phyloP scores from a whole-genome alignment of 2,329 filamentous ascomycete genomes.

The Mollisiaceae sp. region DNA sequence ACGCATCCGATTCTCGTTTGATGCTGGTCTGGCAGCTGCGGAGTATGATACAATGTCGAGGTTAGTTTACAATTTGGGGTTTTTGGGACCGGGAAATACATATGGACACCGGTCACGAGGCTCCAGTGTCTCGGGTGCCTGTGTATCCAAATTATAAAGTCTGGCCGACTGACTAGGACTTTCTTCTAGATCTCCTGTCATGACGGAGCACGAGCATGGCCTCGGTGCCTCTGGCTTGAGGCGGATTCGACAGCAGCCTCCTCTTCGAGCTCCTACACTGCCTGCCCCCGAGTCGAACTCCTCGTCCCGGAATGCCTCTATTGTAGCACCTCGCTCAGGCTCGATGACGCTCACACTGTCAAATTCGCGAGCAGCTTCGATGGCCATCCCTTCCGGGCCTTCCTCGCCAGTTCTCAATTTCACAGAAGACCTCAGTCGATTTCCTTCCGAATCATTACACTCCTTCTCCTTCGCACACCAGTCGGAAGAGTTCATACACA shows the following conservation, averaged over 20 bases:
- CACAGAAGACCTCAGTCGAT: conserved; percentile 87
- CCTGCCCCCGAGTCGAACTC: conserved; percentile 61
- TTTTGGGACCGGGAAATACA: not conserved
- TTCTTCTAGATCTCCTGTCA: conserved; percentile 72
- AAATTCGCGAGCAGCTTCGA: conserved; percentile 44
- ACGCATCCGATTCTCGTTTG: conserved; percentile 76
- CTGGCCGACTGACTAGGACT: conserved; percentile 35
- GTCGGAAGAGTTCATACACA: conserved; percentile 90
- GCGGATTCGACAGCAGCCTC: conserved; percentile 88
- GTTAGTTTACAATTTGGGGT: conserved; percentile 53
- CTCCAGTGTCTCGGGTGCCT: conserved; percentile 31
- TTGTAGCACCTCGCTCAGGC: conserved; percentile 63
- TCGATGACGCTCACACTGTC: conserved; percentile 73
- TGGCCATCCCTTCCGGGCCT: conserved; percentile 55
- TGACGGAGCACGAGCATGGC: conserved; percentile 87
- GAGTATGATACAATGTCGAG: conserved; percentile 76
- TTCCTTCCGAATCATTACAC: conserved; percentile 94
- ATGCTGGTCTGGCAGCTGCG: conserved; percentile 61
- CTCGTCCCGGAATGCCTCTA: conserved; percentile 65
- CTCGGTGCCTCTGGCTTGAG: conserved; percentile 84
- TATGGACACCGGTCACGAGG: conserved; percentile 18
- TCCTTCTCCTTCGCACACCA: conserved; percentile 98
- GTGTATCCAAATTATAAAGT: conserved; percentile 16
- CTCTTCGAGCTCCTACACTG: conserved; percentile 67
- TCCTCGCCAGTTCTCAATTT: conserved; percentile 73